Evolutionary conservation across 2,329 filamentous ascomycete species (phyloP), one percentile per base, ranked within the genome.

Genomic region (Graphilbum sp.): DNA sequence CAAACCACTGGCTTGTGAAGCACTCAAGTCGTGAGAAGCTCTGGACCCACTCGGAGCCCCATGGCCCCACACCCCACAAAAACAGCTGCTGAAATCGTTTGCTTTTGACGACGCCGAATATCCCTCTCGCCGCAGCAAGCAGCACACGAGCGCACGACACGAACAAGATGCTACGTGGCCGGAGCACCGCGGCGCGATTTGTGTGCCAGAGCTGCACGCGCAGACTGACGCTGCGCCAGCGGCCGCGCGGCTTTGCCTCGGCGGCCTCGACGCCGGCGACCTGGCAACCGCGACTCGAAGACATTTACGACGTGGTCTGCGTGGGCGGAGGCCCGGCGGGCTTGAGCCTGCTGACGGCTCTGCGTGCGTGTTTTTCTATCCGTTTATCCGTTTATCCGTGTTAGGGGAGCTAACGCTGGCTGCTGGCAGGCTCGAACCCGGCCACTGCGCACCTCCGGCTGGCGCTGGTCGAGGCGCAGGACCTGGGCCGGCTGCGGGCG

Each of bases 301-400:
- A 92, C 46, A 76, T 94, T 50, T 95, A 90, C 63, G 86, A 94
- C 69, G 80, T 94, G 24, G 84, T 94, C 45, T 90, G 85, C 50
- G 80, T 94, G 38, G 86, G 86, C 43, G 87, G 86, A 44, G 86
- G 87, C 5, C 86, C 87, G 19, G 86, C 86, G 33, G 88, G 88
- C 39, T 66, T 98, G 41, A 92, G 85, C 51, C 69, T 92, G 24
- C 61, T 87, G 40, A 72, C 81, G 43, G 79, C 82, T 47, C 66
- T 90, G 32, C 77, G 82, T 87, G 67, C 48, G 68, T 55, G 37
- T 23, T 37, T 36, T 29, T 30, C 31, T 34, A 33, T 38, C 29
- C 4, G 9, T 2, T 7, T 6, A 20, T 35, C 17, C 3, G 16
- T 31, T 15, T 11, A n/a, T 25, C 13, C 32, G 4, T 24, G 13